Evolutionary conservation across 2,329 filamentous ascomycete species (phyloP), one percentile per base, ranked within the genome.

Genomic region (Exophiala bonariae): DNA sequence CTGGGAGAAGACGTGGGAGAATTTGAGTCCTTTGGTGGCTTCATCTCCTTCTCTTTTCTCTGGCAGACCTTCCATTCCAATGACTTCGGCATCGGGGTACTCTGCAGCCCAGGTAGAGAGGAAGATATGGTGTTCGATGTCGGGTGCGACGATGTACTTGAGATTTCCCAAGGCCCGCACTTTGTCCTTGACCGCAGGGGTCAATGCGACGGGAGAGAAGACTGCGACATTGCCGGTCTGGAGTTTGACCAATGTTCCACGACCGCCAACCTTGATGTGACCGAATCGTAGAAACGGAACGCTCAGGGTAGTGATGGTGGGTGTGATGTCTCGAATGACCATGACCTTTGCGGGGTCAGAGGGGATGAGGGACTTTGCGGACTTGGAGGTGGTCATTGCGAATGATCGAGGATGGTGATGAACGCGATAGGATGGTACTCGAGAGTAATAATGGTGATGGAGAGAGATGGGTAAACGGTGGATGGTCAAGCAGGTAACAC

Each of bases 41-140:
- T 75, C 69, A 49, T 78, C 76, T 55, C 79, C 76, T 49, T 79
- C 79, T 32, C 92, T 85, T 72, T 96, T 95, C 69, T 91, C 89
- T 17, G 82, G 83, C 1, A 99, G 80, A 0, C 88, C 89, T 60
- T 92, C 85, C 1, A 89, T 87, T 1, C 84, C 92, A 60, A 97
- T 80, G 38, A 99, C 77, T 60, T 85, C 83, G 23, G 92, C 91
- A 33, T 78, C 67, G 0, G 92, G 91, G 65, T 82, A 97, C 19
- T 82, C 87, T 39, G 79, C 73, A 61, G 87, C 82, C 92, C 93
- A 99, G 39, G 88, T 77, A 0, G 87, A 85, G 44, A 99, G 66
- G 74, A 93, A 95, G 65, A 99, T 89, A 77, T 99, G 93, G 69
- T 99, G 93, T 73, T 99, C 90, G 42, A 88, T 78, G 66, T 99